Base-by-base conservation (phyloP, 192 early-diverging fungal species). In the Umbelopsis vinacea region DNA sequence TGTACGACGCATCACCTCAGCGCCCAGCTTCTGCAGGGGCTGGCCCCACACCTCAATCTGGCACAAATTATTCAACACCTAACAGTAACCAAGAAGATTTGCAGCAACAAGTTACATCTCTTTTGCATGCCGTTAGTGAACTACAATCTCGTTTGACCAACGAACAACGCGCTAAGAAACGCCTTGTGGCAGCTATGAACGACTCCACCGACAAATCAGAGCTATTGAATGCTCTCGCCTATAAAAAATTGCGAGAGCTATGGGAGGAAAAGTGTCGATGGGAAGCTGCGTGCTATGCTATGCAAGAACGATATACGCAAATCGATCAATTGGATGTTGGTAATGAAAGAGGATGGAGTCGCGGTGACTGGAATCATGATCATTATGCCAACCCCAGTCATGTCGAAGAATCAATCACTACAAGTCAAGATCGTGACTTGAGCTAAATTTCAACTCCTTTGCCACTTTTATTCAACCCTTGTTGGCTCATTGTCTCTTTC, bases 161-260 rank as follows among this genome's bases (percentile, higher is more conserved):
- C 12, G 57, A 54, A 63, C 43, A 63, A 46, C 72, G 77, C 4
- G 75, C 77, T 0, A 68, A 78, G 7, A 76, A 78, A 48, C 72
- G 81, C 5, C 53, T 82, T 4, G 71, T 80, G 10, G 83, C 83
- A 14, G 75, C 80, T 22, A 74, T 86, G 71, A 74, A 86, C 46
- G 81, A 86, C 66, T 77, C 83, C n/a, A 71, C 71, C 7, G 85
- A 84, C 38, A 81, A 84, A 52, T 84, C 79, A 67, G 85, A 86
- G 53, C 72, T 76, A 26, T 69, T 86, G 14, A 83, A 74, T 24
- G 78, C 83, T 3, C 72, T 84, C 24, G 82, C 85, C 0, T 86
- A 84, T 71, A 83, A 82, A 54, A 84, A 84, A 54, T 52, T 86
- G 8, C 77, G 83, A 26, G 85, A 83, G 33, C 72, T 86, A 67